Evolutionary conservation across 1,139 yeast genomes (phyloP).

Genomic region (Fermentozyma sake): DNA sequence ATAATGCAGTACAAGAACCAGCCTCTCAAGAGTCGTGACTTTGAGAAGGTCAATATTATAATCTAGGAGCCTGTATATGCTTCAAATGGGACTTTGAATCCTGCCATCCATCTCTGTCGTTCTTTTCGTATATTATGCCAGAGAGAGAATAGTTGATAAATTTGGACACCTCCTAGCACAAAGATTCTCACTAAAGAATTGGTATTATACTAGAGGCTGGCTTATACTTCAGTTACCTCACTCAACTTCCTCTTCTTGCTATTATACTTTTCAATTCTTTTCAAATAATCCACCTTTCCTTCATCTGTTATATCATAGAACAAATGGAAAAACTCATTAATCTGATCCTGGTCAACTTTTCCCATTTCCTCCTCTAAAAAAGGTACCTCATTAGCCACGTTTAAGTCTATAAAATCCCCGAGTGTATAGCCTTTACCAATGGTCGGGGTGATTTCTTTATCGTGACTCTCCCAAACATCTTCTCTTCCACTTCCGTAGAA

Average conservation of each 20-base stretch:
- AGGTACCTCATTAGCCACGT: slow-evolving; percentile 19
- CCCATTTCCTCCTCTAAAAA: slow-evolving; percentile 14
- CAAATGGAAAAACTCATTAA: slow-evolving; percentile 21
- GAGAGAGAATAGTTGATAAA: too few relatives aligned
- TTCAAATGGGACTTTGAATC: too few relatives aligned
- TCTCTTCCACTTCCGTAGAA: slow-evolving; percentile 46
- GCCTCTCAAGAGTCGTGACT: too few relatives aligned
- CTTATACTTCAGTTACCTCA: too few relatives aligned
- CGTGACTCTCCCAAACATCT: slow-evolving; percentile 4
- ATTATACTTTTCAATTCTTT: slow-evolving; percentile 17
- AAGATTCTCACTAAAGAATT: too few relatives aligned
- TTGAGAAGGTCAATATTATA: too few relatives aligned
- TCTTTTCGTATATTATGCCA: too few relatives aligned
- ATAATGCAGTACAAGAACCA: too few relatives aligned
- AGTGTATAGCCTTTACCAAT: slow-evolving; percentile 23
- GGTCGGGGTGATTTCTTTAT: slow-evolving; percentile 29
- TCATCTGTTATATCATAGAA: slow-evolving; percentile 27
- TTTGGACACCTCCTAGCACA: too few relatives aligned
- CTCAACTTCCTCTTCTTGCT: slow-evolving; percentile 14
- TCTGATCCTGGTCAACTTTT: slow-evolving; percentile 15
- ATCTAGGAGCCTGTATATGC: too few relatives aligned
- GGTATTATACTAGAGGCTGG: too few relatives aligned
- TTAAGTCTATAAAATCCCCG: slow-evolving; percentile 15
- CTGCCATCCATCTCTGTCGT: too few relatives aligned
- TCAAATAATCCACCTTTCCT: slow-evolving; percentile 23